A percentile compares a stretch with the other conserved stretches of the same genome.
Conservation (phyloP, 169 alveolate genomes). For the Toxoplasma gondii region DNA sequence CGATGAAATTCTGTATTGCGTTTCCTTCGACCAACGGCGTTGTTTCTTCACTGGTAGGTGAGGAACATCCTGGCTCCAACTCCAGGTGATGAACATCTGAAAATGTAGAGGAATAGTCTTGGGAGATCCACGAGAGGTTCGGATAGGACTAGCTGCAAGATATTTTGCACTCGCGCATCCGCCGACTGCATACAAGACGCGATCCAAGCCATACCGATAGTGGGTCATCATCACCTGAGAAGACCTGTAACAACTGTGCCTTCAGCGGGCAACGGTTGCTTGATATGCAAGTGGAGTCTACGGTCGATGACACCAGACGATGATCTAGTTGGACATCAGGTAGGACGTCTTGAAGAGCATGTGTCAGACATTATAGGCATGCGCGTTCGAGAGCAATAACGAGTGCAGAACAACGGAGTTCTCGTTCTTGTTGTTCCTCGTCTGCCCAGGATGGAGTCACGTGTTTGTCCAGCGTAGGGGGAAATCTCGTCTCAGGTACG, state of each 20-base stretch:
- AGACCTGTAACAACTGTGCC: no score
- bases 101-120: not conserved
- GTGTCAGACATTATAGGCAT: not conserved
- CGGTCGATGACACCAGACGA: conserved; percentile 7
- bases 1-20: not conserved
- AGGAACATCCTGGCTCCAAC: not conserved
- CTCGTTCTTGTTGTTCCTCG: not conserved
- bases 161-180: not conserved
- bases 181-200: not conserved
- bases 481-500: conserved; percentile 2
- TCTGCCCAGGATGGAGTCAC: conserved; percentile 3
- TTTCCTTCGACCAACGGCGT: not conserved
- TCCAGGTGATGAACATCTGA: no score
- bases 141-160: not conserved
- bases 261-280: conserved; percentile 9
- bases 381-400: not conserved
- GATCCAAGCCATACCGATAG: not conserved
- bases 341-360: not conserved
- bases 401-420: not conserved
- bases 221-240: not conserved
- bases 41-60: conserved; percentile 9
- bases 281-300: not conserved
- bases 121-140: not conserved
- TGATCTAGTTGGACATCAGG: conserved; percentile 2
- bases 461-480: not conserved